A percentile compares a stretch with the other conserved stretches of the same genome.
Evolutionary conservation across 495 filamentous ascomycete genomes (phyloP).

Genomic region (Lasiosphaeris hirsuta): DNA sequence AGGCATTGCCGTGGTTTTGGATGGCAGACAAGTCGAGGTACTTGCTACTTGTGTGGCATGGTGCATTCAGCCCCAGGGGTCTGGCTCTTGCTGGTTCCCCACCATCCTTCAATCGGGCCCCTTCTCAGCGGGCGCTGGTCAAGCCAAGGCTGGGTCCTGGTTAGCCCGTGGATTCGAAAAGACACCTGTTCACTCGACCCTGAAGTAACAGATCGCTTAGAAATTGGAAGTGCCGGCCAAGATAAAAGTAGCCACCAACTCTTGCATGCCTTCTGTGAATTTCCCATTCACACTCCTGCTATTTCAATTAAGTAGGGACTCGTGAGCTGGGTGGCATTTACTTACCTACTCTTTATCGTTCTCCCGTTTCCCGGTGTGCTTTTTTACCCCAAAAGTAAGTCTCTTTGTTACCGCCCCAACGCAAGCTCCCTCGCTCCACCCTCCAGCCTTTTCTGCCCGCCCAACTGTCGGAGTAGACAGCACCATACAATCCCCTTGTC

Average conservation of each 20-base stretch:
- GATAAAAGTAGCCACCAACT: conserved; percentile 27
- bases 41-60: neutral
- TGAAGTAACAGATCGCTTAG: conserved; percentile 20
- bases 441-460: neutral
- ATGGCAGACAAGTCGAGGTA: neutral
- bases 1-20: neutral
- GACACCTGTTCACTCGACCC: conserved; percentile 33
- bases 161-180: conserved; percentile 21
- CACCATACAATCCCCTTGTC: neutral
- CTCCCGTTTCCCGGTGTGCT: conserved; percentile 18
- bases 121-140: conserved; percentile 1
- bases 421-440: neutral
- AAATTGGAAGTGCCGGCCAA: conserved; percentile 16
- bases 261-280: conserved; percentile 2
- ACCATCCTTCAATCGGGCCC: conserved; percentile 9
- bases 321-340: conserved; percentile 15
- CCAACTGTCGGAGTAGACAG: neutral
- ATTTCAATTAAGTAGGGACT: conserved; percentile 14
- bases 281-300: conserved; percentile 15
- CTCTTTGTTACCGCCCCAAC: neutral
- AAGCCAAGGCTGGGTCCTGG: conserved; percentile 14
- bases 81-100: conserved; percentile 4
- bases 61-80: conserved; percentile 12
- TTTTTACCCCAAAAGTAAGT: conserved; percentile 30
- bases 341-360: conserved; percentile 15